Evolutionary conservation across 352 stramenopile genomes (phyloP).

Genomic region (Pythium periplocum): DNA sequence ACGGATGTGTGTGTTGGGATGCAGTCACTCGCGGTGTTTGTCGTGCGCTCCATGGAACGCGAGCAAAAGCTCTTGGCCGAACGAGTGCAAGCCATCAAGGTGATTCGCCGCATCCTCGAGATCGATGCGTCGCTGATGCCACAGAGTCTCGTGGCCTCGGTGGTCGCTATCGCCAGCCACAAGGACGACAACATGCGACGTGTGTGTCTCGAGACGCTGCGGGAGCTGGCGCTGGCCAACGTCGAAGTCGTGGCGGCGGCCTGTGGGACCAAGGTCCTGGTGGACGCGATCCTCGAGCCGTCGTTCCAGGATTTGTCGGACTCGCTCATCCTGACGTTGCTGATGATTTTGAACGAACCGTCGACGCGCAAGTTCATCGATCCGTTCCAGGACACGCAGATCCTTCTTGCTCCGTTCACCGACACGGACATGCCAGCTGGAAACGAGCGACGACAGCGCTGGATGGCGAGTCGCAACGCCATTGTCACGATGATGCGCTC

Average conservation of each 20-base stretch:
- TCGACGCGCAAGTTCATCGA: constrained; percentile 83
- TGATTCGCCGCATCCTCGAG: constrained; percentile 79
- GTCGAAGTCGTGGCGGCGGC: constrained; percentile 78
- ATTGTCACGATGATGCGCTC: constrained; percentile 90
- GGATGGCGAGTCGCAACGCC: constrained; percentile 87
- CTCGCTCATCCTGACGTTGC: constrained; percentile 78
- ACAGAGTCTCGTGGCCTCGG: constrained; percentile 68
- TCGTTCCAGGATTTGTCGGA: constrained; percentile 85
- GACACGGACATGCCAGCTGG: constrained; percentile 81
- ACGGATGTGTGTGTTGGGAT: constrained; percentile 1
- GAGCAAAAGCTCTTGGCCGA: constrained; percentile 84
- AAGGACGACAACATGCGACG: constrained; percentile 88
- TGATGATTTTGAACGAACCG: constrained; percentile 83
- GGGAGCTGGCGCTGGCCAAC: constrained; percentile 76
- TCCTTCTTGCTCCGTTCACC: constrained; percentile 84
- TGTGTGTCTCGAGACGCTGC: constrained; percentile 82
- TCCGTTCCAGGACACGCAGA: constrained; percentile 84
- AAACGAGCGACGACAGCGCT: constrained; percentile 80
- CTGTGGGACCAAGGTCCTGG: constrained; percentile 78
- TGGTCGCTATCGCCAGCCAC: constrained; percentile 81
- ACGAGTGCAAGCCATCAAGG: constrained; percentile 83
- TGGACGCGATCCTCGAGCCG: constrained; percentile 85
- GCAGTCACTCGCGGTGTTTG: constrained; percentile 73
- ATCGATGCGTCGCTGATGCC: constrained; percentile 84
- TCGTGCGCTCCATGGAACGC: constrained; percentile 79